A percentile compares a stretch with the other conserved stretches of the same genome.
Conservation (phyloP, 768 basidiomycete species). For the Lyophyllum shimeji region DNA sequence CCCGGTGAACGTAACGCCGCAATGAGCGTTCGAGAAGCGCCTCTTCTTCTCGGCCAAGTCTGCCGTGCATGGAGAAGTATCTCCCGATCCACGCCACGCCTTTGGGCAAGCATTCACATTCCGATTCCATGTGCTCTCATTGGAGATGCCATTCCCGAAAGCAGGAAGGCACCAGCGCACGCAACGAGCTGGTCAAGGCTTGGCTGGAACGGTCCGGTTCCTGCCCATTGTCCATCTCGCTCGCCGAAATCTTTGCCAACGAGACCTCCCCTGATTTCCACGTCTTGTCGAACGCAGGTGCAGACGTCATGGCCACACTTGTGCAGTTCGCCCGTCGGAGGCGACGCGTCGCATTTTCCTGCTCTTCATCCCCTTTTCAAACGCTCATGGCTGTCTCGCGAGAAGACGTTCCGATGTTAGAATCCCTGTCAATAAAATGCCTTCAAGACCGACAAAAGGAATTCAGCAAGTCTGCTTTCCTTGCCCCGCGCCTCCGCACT, state of each 20-base stretch:
- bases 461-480: no score
- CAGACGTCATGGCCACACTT: no score
- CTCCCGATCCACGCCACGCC: neutral
- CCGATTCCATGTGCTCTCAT: neutral
- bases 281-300: no score
- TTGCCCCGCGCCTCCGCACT: no score
- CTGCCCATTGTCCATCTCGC: neutral
- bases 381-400: no score
- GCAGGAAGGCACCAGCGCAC: neutral
- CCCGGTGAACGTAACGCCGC: neutral
- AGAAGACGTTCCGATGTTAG: no score
- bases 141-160: neutral
- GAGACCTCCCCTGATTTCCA: no score
- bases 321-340: no score
- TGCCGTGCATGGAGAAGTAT: neutral
- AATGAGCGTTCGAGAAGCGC: neutral
- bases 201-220: neutral
- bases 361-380: no score
- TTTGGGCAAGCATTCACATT: neutral
- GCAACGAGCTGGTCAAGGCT: neutral
- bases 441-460: no score
- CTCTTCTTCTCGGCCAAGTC: neutral
- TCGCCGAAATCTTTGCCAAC: neutral
- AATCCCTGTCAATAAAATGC: no score
- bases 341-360: no score